Conservation (phyloP, 495 filamentous ascomycete genomes). For the Astrothelium macrocarpum region DNA sequence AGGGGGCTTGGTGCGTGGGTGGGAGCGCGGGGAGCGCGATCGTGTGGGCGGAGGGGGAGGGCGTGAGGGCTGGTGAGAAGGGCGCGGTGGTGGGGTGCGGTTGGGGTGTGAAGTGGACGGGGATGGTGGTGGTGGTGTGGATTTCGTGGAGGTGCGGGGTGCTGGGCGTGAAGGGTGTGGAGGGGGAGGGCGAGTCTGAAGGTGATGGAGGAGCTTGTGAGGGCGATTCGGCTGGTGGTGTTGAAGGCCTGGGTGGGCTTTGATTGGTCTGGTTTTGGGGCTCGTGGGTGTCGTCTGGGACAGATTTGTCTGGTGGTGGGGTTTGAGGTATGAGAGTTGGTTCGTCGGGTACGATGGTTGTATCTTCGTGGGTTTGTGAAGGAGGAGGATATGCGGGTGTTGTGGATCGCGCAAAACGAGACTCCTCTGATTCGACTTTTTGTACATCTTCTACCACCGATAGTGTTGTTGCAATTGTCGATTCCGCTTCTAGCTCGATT, state of each 20-base stretch:
- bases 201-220: conserved; percentile 12
- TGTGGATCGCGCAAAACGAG: background rate
- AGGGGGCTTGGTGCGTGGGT: conserved; percentile 13
- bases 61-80: conserved; percentile 16
- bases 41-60: background rate
- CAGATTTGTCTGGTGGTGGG: background rate
- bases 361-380: background rate
- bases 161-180: conserved; percentile 19
- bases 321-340: background rate
- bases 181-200: conserved; percentile 17
- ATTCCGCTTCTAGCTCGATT: conserved; percentile 12
- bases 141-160: conserved; percentile 26
- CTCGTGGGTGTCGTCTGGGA: background rate
- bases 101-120: conserved; percentile 32
- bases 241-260: background rate
- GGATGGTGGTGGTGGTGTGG: conserved; percentile 35
- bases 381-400: conserved; percentile 1
- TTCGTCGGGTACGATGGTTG: background rate
- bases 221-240: background rate
- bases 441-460: background rate
- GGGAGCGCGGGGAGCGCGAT: conserved; percentile 7
- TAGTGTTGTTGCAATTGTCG: background rate
- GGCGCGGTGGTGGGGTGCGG: conserved; percentile 13
- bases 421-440: background rate
- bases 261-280: background rate